Conservation (phyloP, 78 protist species). For the Chrysochromulina tobinii region DNA sequence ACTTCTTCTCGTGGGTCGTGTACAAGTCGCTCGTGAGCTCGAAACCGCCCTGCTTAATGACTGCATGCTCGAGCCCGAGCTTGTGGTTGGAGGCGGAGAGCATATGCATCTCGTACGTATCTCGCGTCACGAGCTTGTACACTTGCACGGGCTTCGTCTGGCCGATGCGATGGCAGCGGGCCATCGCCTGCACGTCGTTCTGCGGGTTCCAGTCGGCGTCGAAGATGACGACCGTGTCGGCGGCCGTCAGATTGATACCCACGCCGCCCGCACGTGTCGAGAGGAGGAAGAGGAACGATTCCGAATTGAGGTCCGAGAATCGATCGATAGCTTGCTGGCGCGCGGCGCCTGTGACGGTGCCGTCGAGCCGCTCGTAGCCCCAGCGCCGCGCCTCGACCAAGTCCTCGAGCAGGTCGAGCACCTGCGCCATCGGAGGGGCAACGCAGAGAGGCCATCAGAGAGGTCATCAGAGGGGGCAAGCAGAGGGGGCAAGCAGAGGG, state of each 20-base stretch:
- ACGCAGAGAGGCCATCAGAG: too few relatives aligned
- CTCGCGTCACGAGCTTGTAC: conserved; percentile 79
- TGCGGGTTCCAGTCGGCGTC: conserved; percentile 91
- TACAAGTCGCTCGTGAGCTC: neutral
- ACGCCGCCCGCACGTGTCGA: conserved; percentile 98
- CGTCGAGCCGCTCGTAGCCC: conserved; percentile 94
- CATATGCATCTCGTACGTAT: conserved; percentile 81
- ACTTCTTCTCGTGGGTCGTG: neutral
- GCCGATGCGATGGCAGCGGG: conserved; percentile 94
- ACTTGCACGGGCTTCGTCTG: conserved; percentile 71
- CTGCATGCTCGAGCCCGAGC: conserved; percentile 76
- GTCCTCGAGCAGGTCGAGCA: conserved; percentile 93
- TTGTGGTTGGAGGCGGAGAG: conserved; percentile 79
- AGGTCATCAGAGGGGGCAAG: too few relatives aligned
- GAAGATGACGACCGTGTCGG: conserved; percentile 91
- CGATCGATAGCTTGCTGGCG: conserved; percentile 72
- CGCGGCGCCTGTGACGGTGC: conserved; percentile 43
- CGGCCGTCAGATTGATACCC: conserved; percentile 95
- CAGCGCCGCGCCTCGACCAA: neutral
- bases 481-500: neutral
- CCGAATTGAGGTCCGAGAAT: conserved; percentile 45
- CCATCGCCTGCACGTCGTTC: conserved; percentile 97
- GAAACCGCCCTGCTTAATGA: conserved; percentile 5
- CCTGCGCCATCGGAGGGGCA: conserved; percentile 80
- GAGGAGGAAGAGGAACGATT: conserved; percentile 78